These are phyloP conservation scores for Buddleja alternifolia DNA, from an alignment of 257 asterid genomes.

Conservation along the genomic window DNA sequence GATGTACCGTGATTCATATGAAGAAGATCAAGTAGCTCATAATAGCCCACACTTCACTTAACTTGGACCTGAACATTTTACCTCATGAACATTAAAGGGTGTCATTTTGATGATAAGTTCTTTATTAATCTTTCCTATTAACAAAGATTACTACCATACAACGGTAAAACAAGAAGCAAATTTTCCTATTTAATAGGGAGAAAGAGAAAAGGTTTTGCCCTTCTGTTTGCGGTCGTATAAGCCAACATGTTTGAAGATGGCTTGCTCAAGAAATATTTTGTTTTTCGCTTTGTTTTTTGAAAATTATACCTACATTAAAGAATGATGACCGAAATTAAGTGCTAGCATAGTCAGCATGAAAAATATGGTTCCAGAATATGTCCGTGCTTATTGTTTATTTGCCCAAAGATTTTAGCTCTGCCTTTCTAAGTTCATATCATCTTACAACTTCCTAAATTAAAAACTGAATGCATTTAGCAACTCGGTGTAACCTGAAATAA, in stretches of 20 bases:
- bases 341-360: no score
- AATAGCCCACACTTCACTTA: slow-evolving; percentile 64
- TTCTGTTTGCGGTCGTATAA: slow-evolving; percentile 10
- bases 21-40: slow-evolving; percentile 65
- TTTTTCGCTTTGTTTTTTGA: no score
- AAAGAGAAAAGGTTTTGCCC: no score
- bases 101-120: slow-evolving; percentile 9
- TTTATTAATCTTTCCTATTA: not conserved
- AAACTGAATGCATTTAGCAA: no score
- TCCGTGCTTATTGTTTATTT: not conserved
- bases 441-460: no score
- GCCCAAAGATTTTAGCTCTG: no score
- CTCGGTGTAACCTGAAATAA: no score
- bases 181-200: not conserved
- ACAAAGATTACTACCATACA: slow-evolving; percentile 12
- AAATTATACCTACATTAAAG: not conserved
- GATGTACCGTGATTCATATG: slow-evolving; percentile 67
- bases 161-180: not conserved
- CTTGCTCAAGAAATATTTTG: not conserved
- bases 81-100: slow-evolving; percentile 20
- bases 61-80: slow-evolving; percentile 34
- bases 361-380: not conserved
- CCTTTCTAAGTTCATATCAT: no score
- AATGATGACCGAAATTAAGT: not conserved
- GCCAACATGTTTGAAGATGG: slow-evolving; percentile 6